Percentiles rank a stretch among this genome's conserved stretches.
Evolutionary conservation across 208 protist genomes (phyloP).

Genomic region (Crithidia expoeki): DNA sequence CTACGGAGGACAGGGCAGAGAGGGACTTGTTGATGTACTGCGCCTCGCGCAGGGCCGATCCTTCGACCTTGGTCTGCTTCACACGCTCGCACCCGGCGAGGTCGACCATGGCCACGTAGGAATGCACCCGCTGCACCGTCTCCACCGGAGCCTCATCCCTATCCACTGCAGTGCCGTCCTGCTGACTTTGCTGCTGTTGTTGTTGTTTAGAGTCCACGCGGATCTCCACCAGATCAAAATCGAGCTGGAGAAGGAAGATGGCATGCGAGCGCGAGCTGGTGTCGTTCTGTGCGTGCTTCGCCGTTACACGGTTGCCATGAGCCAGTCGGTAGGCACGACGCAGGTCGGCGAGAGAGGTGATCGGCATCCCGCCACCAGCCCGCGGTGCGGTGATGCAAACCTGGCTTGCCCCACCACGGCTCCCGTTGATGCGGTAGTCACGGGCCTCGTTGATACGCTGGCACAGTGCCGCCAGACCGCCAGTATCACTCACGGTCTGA

Average conservation of each 20-base stretch:
- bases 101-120: constrained; percentile 95
- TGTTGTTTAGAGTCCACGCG: not conserved
- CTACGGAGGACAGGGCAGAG: constrained; percentile 83
- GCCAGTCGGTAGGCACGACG: constrained; percentile 67
- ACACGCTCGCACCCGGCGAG: constrained; percentile 97
- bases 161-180: not conserved
- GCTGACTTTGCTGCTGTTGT: not conserved
- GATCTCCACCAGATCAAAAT: constrained; percentile 57
- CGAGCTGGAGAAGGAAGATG: constrained; percentile 84
- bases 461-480: constrained; percentile 72
- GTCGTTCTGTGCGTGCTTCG: constrained; percentile 71
- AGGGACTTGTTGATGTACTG: constrained; percentile 94
- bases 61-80: constrained; percentile 90
- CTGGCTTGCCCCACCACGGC: constrained; percentile 20
- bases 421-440: constrained; percentile 29
- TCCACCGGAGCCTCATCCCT: constrained; percentile 6
- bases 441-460: constrained; percentile 59
- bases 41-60: constrained; percentile 76
- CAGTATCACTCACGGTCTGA: constrained; percentile 64
- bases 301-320: constrained; percentile 78
- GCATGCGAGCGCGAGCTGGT: constrained; percentile 87
- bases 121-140: constrained; percentile 46
- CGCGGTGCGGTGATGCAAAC: not conserved
- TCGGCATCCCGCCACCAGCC: constrained; percentile 63
- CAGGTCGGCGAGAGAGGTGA: constrained; percentile 70